phyloP scores from a whole-genome alignment of 768 basidiomycete species.

The Clavulina sp. region DNA sequence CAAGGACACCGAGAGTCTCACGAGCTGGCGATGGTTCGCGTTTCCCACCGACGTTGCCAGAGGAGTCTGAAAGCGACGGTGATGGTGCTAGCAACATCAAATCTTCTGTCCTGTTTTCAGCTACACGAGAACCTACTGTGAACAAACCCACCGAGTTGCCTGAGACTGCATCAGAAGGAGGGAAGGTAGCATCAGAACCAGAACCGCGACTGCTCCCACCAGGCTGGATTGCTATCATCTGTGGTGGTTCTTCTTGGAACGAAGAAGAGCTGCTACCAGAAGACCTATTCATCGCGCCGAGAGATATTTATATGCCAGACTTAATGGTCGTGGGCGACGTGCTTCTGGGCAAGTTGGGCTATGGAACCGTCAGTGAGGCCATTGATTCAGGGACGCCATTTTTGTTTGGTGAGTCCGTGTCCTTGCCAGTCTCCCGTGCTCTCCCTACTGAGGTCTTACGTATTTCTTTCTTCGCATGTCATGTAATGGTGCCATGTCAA shows the following conservation, averaged over 20 bases:
- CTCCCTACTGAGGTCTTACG: not conserved
- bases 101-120: no score
- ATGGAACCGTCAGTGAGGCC: conserved; percentile 67
- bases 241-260: conserved; percentile 40
- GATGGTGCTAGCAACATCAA: not conserved
- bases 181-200: conserved; percentile 14
- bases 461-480: not conserved
- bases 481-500: not conserved
- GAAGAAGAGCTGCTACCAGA: conserved; percentile 34
- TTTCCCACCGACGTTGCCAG: not conserved
- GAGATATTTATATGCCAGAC: conserved; percentile 71
- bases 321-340: conserved; percentile 57
- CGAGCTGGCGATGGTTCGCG: no score
- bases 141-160: no score
- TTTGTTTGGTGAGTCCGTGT: conserved; percentile 38
- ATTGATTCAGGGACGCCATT: conserved; percentile 62
- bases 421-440: not conserved
- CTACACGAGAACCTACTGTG: no score
- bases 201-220: conserved; percentile 39
- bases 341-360: conserved; percentile 64
- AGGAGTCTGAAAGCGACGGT: conserved; percentile 1
- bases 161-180: conserved; percentile 1
- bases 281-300: conserved; percentile 57
- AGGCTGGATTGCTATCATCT: conserved; percentile 64
- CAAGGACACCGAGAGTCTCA: not conserved